phyloP scores from a whole-genome alignment of 495 filamentous ascomycete genomes.

The Penicillium canescens region DNA sequence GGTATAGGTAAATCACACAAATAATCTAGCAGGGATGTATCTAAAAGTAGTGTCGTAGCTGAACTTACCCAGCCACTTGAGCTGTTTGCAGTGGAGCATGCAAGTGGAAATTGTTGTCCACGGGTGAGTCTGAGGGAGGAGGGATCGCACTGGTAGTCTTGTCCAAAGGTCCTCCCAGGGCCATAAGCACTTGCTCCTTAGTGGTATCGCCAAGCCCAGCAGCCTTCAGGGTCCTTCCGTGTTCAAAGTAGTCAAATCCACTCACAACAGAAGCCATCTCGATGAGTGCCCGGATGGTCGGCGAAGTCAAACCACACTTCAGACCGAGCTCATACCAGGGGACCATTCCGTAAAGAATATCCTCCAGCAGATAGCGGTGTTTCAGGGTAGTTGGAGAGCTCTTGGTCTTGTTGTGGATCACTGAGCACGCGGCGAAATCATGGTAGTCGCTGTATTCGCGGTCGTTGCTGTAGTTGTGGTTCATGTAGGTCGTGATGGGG shows the following conservation, averaged over 20 bases:
- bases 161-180: constrained; percentile 48
- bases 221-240: constrained; percentile 82
- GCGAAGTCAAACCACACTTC: constrained; percentile 17
- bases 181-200: constrained; percentile 78
- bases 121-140: constrained; percentile 3
- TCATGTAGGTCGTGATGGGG: constrained; percentile 18
- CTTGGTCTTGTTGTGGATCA: constrained; percentile 23
- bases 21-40: background rate
- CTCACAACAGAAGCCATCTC: constrained; percentile 18
- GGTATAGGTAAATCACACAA: background rate
- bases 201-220: constrained; percentile 68
- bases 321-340: constrained; percentile 20
- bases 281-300: constrained; percentile 16
- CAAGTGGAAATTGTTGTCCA: constrained; percentile 5
- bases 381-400: constrained; percentile 14
- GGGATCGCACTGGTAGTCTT: constrained; percentile 4
- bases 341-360: constrained; percentile 15
- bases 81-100: constrained; percentile 11
- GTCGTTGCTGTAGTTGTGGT: constrained; percentile 19
- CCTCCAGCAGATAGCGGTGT: constrained; percentile 19
- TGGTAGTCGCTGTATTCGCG: constrained; percentile 13
- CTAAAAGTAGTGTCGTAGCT: too few relatives aligned
- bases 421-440: constrained; percentile 16
- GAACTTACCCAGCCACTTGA: constrained; percentile 5
- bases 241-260: constrained; percentile 76